Evolutionary conservation across 768 basidiomycete species (phyloP), one percentile per base, ranked within the genome.

Genomic region (Boletus rex-veris): DNA sequence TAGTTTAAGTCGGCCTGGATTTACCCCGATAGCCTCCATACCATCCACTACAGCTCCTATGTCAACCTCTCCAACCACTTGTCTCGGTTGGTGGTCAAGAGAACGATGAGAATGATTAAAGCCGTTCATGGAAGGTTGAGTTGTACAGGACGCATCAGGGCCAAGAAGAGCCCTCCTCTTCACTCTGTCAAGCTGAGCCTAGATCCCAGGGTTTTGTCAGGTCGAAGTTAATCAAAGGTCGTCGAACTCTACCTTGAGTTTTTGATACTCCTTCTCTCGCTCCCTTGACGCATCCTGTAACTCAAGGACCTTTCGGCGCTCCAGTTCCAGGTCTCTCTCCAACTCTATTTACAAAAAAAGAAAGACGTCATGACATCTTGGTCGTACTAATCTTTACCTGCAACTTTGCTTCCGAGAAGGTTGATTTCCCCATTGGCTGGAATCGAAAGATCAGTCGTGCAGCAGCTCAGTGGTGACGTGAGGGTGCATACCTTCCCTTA

Each of bases 191-290:
- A 86, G 81, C 61, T 90, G 88, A 39, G 73, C 74, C 90, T 92
- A 53, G 28, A 44, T 36, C 41, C 5, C 15, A 36, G 14, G 48
- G 9, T 48, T 49, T 28, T 49, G 42, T 37, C 18, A 41, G 19
- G 35, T 26, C 26, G 30, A 43, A 26, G n/a, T 43, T 16, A 0
- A 49, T 38, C 35, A 35, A 38, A 24, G 19, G 16, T 43, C 2
- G 36, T 44, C 7, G 11, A 31, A 50, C 26, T 48, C 30, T 28
- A 82, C 91, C 78, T 92, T 93, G 38, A 93, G 80, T 64, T 90
- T 92, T 52, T 88, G 87, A 63, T 92, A 93, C 63, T 92, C 92
- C 63, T 87, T 91, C 57, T 92, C 91, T 61, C 84, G 78, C 62
- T 92, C 90, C 61, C 83, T 79, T 3, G 85, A 77, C 2, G 80